Evolutionary conservation across 225 moss, liverwort and hornwort genomes (phyloP).

Genomic region (Anthoceros angustus): DNA sequence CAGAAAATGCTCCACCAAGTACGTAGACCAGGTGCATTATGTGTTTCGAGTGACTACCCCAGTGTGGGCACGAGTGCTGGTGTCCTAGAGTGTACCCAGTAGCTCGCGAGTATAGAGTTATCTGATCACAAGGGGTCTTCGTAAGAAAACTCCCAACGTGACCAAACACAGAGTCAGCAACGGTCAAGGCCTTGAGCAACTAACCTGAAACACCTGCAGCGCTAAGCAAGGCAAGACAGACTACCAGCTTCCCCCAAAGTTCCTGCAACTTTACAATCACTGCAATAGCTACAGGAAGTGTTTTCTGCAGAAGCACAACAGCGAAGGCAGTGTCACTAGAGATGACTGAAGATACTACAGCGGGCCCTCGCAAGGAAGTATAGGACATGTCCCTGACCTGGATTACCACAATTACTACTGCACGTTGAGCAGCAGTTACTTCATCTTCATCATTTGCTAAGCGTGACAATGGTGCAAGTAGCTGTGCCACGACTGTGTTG

Average conservation of each 20-base stretch:
- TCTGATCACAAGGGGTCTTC: no score
- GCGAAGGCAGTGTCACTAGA: neutral
- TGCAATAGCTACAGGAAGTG: constrained; percentile 56
- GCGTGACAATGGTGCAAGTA: constrained; percentile 37
- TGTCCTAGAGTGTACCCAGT: neutral
- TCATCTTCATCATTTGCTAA: constrained; percentile 27
- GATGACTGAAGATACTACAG: no score
- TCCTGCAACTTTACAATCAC: constrained; percentile 62
- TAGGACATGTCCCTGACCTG: constrained; percentile 30
- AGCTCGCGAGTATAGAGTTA: no score
- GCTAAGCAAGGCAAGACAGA: constrained; percentile 75
- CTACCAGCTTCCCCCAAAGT: constrained; percentile 65
- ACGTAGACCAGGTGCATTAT: neutral
- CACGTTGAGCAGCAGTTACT: constrained; percentile 56
- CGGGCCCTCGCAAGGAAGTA: neutral
- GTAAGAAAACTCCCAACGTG: no score
- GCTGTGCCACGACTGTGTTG: constrained; percentile 36
- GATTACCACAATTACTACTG: constrained; percentile 57
- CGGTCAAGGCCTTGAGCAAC: neutral
- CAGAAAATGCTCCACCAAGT: neutral
- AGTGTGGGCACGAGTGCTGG: neutral
- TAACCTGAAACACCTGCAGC: constrained; percentile 67
- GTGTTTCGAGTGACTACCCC: neutral
- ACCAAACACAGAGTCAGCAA: no score
- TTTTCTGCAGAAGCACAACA: constrained; percentile 44